A percentile compares a stretch with the other conserved stretches of the same genome.
phyloP scores from a whole-genome alignment of 108 stramenopile species.

The Cyclostephanos invisitatus region DNA sequence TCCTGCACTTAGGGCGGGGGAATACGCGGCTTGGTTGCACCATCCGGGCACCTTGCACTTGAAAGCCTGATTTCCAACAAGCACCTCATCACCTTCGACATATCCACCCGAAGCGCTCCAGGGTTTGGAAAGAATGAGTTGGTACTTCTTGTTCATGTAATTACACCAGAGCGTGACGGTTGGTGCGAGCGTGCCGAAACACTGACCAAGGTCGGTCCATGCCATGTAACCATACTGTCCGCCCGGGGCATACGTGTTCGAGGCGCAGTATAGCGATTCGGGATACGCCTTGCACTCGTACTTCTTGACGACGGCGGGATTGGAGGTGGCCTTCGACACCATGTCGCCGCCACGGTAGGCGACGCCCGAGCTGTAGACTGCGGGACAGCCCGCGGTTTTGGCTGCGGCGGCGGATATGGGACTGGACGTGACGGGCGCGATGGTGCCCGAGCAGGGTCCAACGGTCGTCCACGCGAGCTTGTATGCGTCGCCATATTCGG shows the following conservation, averaged over 20 bases:
- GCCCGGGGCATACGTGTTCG: not conserved
- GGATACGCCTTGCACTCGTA: conserved; percentile 14
- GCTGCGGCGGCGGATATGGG: not conserved
- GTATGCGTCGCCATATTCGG: not conserved
- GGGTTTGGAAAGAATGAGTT: not conserved
- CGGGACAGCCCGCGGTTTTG: not conserved
- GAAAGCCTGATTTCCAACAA: too few relatives aligned
- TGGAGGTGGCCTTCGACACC: not conserved
- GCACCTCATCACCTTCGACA: too few relatives aligned
- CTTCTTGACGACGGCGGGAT: not conserved
- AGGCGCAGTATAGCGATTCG: not conserved
- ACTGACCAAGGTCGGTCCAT: not conserved
- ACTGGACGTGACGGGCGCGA: not conserved
- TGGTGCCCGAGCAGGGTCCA: conserved; percentile 2
- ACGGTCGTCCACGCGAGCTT: not conserved
- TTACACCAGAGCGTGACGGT: not conserved
- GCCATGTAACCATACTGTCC: not conserved
- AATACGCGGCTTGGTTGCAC: too few relatives aligned
- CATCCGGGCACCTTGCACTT: too few relatives aligned
- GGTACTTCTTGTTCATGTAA: not conserved
- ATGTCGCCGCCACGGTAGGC: not conserved
- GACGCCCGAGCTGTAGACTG: not conserved
- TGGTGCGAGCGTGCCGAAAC: not conserved
- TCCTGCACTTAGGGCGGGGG: too few relatives aligned
- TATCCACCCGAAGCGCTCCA: too few relatives aligned